A percentile compares a stretch with the other conserved stretches of the same genome.
phyloP scores from a whole-genome alignment of 192 early-diverging fungal species.

The Chytriomyces sp. region DNA sequence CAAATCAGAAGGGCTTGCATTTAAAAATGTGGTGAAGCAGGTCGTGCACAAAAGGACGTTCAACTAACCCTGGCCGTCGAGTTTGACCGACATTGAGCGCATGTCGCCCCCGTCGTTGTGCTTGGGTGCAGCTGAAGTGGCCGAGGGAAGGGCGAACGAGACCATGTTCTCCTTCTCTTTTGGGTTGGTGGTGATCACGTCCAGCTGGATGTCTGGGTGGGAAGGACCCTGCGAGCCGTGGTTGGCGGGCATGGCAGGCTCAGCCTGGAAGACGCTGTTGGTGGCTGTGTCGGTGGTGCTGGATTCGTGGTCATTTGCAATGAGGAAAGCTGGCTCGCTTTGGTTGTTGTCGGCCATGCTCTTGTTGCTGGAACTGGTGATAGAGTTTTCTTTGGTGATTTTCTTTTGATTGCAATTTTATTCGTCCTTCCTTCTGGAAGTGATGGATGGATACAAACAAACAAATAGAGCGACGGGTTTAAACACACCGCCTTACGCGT shows the following conservation, averaged over 20 bases:
- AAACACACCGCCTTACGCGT: background rate
- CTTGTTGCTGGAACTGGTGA: too few species aligned
- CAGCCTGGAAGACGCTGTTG: background rate
- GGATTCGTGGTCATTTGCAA: background rate
- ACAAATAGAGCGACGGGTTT: background rate
- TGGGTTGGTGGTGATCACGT: too few species aligned
- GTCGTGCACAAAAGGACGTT: background rate
- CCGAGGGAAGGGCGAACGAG: background rate
- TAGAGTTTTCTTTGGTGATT: too few species aligned
- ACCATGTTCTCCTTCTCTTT: background rate
- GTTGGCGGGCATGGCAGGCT: background rate
- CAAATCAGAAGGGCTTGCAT: background rate
- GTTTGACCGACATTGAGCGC: slow-evolving; percentile 53
- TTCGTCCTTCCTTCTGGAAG: too few species aligned
- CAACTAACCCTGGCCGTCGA: slow-evolving; percentile 55
- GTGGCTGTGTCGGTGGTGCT: background rate
- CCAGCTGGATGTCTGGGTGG: background rate
- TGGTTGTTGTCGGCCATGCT: background rate
- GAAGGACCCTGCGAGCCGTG: background rate
- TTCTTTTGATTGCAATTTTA: too few species aligned
- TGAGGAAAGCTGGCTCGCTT: background rate
- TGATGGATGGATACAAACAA: background rate
- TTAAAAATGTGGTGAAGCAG: background rate
- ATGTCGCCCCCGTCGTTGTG: slow-evolving; percentile 15
- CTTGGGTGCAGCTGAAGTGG: background rate